Evolutionary conservation across 257 asterid genomes (phyloP), one percentile per base, ranked within the genome.

Genomic region (Primulina tabacum): DNA sequence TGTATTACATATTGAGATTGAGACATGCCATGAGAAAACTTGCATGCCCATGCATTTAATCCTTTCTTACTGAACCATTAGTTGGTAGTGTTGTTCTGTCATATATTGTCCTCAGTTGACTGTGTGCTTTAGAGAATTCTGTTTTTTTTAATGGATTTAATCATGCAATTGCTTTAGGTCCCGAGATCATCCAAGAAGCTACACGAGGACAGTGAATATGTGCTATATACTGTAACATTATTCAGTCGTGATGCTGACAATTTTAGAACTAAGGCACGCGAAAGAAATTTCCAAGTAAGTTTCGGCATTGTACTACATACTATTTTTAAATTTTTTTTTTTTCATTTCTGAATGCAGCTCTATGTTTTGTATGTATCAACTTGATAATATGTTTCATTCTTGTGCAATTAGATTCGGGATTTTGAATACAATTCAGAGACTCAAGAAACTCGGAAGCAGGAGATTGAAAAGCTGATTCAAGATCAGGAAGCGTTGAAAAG

Each of bases 121-220:
- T 1, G 21, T 17, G 3, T 72, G 69, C 17, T 34, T 75, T 63
- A 55, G 37, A 67, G 50, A 74, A 67, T 71, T 71, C 68, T 76
- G 34, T 62, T 43, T 72, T 78, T 73, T 81, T 73, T 81, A 67
- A 74, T 70, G 62, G 57, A 75, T 70, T 71, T 64, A 61, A 11
- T 43, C 18, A 43, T 43, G 0, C 55, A 3, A 71, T 64, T 81
- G 76, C 78, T 81, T 73, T 68, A 90, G 98, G 98, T 90, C 68
- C 97, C 97, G 77, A 88, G 98, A 83, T 90, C 98, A 75, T 88
- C 98, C 69, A 92, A 90, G 95, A 85, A 85, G 77, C 87, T 92
- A 43, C 83, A 83, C 32, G 97, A 89, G 82, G 96, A 92, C 84
- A 89, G 83, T 72, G 95, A 92, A 69, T 92, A 92, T 81, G 89